Conservation (phyloP, 768 basidiomycete genomes). For the Epithele typhae region DNA sequence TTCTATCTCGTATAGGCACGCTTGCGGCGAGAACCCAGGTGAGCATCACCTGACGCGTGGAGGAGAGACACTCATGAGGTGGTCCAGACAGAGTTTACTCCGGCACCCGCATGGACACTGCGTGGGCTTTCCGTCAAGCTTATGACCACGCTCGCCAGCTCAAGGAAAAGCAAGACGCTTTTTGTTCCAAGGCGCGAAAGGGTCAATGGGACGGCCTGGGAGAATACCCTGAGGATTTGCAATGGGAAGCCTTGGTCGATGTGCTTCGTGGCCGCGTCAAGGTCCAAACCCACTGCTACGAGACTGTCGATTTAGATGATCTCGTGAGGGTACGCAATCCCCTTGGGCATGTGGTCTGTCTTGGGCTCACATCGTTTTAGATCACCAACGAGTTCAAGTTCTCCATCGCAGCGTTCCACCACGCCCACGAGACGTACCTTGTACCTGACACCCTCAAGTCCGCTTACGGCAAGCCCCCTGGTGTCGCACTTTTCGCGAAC, state of each 20-base stretch:
- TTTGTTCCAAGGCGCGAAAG: slow-evolving; percentile 46
- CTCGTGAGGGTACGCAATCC: slow-evolving; percentile 28
- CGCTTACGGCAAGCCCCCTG: slow-evolving; percentile 61
- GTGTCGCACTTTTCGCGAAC: slow-evolving; percentile 77
- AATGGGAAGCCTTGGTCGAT: slow-evolving; percentile 79
- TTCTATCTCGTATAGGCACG: slow-evolving; percentile 2
- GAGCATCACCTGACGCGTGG: too few species aligned
- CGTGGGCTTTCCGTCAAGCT: slow-evolving; percentile 66
- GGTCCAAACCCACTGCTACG: slow-evolving; percentile 56
- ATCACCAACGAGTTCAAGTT: slow-evolving; percentile 90
- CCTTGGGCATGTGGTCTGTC: too few species aligned
- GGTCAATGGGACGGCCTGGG: slow-evolving; percentile 45
- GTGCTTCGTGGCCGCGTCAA: slow-evolving; percentile 76
- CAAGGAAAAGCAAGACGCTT: slow-evolving; percentile 64
- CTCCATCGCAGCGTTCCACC: slow-evolving; percentile 76
- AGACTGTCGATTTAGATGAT: slow-evolving; percentile 63
- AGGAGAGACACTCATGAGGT: too few species aligned
- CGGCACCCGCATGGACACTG: slow-evolving; percentile 56
- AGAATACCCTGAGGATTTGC: slow-evolving; percentile 64
- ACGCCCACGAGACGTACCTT: slow-evolving; percentile 87
- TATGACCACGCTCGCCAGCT: slow-evolving; percentile 65
- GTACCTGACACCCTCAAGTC: slow-evolving; percentile 77
- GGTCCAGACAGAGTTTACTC: slow-evolving; percentile 27
- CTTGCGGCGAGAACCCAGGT: slow-evolving; percentile 51
- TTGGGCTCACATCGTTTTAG: too few species aligned